These are phyloP conservation scores for Rhizopogon vulgaris DNA, from an alignment of 768 basidiomycete genomes.

Conservation along the genomic window DNA sequence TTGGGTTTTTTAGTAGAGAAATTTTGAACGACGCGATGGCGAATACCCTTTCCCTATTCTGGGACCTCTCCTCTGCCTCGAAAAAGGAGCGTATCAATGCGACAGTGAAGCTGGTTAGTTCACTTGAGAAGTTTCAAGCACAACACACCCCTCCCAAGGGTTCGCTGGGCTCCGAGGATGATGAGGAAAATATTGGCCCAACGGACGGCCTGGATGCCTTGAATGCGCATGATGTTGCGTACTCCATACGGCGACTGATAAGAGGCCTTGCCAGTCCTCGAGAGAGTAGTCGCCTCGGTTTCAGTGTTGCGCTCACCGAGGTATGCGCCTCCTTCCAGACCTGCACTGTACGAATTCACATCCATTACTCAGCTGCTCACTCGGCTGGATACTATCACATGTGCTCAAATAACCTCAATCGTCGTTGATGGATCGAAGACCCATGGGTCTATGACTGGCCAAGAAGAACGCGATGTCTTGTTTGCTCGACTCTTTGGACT, in stretches of 20 bases:
- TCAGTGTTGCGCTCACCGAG: slow-evolving; percentile 94
- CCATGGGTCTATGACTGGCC: slow-evolving; percentile 74
- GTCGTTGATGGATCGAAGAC: slow-evolving; percentile 66
- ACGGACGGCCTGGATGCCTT: slow-evolving; percentile 51
- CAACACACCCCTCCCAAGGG: slow-evolving; percentile 42
- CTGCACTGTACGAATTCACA: neutral
- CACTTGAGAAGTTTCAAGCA: slow-evolving; percentile 82
- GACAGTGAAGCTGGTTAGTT: slow-evolving; percentile 74
- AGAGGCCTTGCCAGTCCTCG: slow-evolving; percentile 87
- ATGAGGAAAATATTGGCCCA: slow-evolving; percentile 36
- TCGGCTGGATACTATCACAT: slow-evolving; percentile 70
- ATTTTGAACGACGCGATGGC: slow-evolving; percentile 42
- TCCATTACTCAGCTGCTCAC: slow-evolving; percentile 57
- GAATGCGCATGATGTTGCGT: slow-evolving; percentile 89
- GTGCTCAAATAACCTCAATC: slow-evolving; percentile 70
- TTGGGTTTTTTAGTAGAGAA: slow-evolving; percentile 9
- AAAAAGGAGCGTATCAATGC: slow-evolving; percentile 80
- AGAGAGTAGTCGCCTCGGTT: slow-evolving; percentile 91
- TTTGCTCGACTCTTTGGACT: slow-evolving; percentile 93
- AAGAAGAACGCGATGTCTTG: slow-evolving; percentile 88
- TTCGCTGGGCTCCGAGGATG: slow-evolving; percentile 27
- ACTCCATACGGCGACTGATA: slow-evolving; percentile 82
- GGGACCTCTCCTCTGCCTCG: slow-evolving; percentile 80
- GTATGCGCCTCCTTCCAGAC: slow-evolving; percentile 36
- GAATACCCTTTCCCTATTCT: slow-evolving; percentile 89